These are phyloP conservation scores for Penicillium nordicum DNA, from an alignment of 2,329 filamentous ascomycete genomes.

Conservation along the genomic window DNA sequence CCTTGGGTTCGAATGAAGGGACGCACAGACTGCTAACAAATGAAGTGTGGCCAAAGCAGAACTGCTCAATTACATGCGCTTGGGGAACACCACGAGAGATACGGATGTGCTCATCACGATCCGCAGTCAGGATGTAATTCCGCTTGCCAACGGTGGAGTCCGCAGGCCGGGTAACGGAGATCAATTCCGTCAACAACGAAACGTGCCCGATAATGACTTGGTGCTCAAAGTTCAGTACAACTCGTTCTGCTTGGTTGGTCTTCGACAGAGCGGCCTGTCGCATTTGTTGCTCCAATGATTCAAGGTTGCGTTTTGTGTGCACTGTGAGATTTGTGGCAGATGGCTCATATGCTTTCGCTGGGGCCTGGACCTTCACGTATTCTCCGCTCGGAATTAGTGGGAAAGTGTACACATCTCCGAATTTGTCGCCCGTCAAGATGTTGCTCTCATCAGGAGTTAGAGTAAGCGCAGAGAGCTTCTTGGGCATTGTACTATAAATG, in stretches of 20 bases:
- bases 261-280: constrained; percentile 45
- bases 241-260: constrained; percentile 43
- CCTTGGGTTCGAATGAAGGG: constrained; percentile 52
- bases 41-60: constrained; percentile 81
- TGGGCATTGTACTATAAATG: constrained; percentile 69
- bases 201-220: constrained; percentile 86
- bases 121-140: constrained; percentile 63
- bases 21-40: constrained; percentile 78
- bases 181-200: constrained; percentile 81
- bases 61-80: constrained; percentile 81
- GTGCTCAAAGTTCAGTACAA: constrained; percentile 63
- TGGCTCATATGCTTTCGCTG: constrained; percentile 45
- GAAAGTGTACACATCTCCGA: constrained; percentile 89
- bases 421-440: constrained; percentile 87
- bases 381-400: constrained; percentile 58
- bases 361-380: constrained; percentile 29
- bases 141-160: constrained; percentile 48
- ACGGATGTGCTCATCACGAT: constrained; percentile 81
- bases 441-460: constrained; percentile 66
- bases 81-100: constrained; percentile 79
- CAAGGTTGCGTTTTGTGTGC: constrained; percentile 59
- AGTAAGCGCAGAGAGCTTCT: constrained; percentile 74
- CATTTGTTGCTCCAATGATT: constrained; percentile 56
- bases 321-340: constrained; percentile 58
- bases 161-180: constrained; percentile 50